Evolutionary conservation across 164 flowering plant genomes (phyloP), one percentile per base, ranked within the genome.

Genomic region (Tinospora cordifolia): DNA sequence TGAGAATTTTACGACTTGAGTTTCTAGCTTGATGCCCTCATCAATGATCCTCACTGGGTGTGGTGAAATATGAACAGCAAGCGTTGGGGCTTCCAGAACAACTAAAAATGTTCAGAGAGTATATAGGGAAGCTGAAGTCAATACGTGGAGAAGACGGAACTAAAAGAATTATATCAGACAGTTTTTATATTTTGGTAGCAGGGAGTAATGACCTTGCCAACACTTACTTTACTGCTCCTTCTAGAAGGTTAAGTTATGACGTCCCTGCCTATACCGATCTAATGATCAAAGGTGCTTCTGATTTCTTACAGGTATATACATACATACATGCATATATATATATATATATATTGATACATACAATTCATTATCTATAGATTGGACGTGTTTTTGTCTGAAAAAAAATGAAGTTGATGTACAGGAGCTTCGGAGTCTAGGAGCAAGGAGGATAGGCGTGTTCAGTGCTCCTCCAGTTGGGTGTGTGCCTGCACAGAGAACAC

Each of bases 221-320:
- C 41, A 85, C 83, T 0, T 85, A 85, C 59, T 81, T 81, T 57
- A n/a, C 38, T 5, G 25, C 68, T 0, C 83, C 74, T 0, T 26
- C 71, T 1, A 72, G 88, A 40, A 71, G 69, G 47, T 0, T 2
- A 0, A 70, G 82, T 0, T 91, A 85, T 57, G 86, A 86, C 62
- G 26, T 87, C 17, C 62, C 79, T 21, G 75, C 86, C 17, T 91
- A 90, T 65, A 71, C 87, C n/a, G n/a, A n/a, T n/a, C n/a, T n/a
- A n/a, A n/a, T n/a, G n/a, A n/a, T n/a, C n/a, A n/a, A n/a, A n/a
- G n/a, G n/a, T n/a, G n/a, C n/a, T n/a, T n/a, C n/a, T n/a, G n/a
- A n/a, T n/a, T n/a, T n/a, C n/a, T n/a, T n/a, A n/a, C n/a, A n/a
- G n/a, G n/a, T n/a, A n/a, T n/a, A n/a, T n/a, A n/a, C n/a, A n/a